These are phyloP conservation scores for Chrysopogon serrulatus DNA, from an alignment of 176 grass and related monocot species.

Conservation along the genomic window DNA sequence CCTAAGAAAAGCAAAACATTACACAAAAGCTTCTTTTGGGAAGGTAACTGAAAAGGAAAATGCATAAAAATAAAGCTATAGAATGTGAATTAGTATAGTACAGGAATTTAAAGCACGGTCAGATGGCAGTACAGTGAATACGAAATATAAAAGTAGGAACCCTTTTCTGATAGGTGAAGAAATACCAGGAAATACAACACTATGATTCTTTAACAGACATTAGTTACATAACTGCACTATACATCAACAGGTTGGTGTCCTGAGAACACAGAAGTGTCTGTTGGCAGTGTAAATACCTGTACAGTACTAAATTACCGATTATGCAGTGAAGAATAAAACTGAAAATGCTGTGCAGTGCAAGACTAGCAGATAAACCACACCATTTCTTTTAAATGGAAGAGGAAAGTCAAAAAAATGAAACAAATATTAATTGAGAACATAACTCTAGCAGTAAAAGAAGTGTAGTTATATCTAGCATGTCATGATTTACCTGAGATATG, in stretches of 20 bases:
- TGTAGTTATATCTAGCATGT: constrained; percentile 6
- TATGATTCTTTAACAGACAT: neutral
- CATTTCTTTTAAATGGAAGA: neutral
- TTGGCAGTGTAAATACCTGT: neutral
- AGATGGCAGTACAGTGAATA: neutral
- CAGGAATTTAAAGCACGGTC: neutral
- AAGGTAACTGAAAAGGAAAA: constrained; percentile 19
- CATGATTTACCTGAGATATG: constrained; percentile 85
- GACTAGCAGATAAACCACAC: neutral
- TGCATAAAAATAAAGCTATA: constrained; percentile 26
- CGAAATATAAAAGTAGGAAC: neutral
- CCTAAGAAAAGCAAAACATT: constrained; percentile 45
- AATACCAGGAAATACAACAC: neutral
- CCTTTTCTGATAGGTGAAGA: neutral
- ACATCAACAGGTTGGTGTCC: neutral
- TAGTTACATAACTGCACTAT: neutral
- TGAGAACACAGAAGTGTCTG: neutral
- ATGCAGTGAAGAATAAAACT: neutral
- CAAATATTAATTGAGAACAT: neutral
- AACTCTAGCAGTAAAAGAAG: neutral
- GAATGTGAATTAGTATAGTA: neutral
- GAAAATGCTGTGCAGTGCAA: neutral
- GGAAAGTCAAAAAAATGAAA: neutral
- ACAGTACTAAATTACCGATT: neutral
- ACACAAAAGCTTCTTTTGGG: constrained; percentile 30